These are phyloP conservation scores for Cocos nucifera DNA, from an alignment of 176 grass and related monocot species.

Conservation along the genomic window DNA sequence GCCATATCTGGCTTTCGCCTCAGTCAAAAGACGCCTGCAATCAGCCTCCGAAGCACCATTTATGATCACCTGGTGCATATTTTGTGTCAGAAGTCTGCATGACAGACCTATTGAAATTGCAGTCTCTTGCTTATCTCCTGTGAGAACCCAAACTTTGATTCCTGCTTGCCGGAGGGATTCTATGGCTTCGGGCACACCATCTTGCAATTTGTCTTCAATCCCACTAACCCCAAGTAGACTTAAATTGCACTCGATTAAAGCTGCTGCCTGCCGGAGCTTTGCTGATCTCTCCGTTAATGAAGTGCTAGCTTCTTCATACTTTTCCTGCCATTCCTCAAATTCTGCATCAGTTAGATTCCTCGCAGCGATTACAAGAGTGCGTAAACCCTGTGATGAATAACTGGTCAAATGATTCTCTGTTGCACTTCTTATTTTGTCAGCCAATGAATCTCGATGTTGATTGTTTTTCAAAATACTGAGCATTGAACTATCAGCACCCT, in stretches of 20 bases:
- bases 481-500: conserved; percentile 95
- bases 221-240: conserved; percentile 86
- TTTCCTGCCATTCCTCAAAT: conserved; percentile 82
- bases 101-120: conserved; percentile 97
- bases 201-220: conserved; percentile 97
- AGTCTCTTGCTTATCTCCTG: conserved; percentile 99
- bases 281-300: conserved; percentile 81
- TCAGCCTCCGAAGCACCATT: conserved; percentile 90
- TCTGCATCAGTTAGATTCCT: conserved; percentile 57
- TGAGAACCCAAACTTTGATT: conserved; percentile 98
- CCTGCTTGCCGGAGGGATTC: conserved; percentile 90
- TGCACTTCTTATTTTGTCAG: conserved; percentile 48
- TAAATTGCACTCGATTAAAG: conserved; percentile 76
- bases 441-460: conserved; percentile 25
- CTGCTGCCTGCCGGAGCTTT: conserved; percentile 85
- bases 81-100: conserved; percentile 68
- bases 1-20: conserved; percentile 67
- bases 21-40: conserved; percentile 64
- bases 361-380: conserved; percentile 79
- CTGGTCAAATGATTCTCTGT: conserved; percentile 59
- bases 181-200: conserved; percentile 96
- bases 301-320: conserved; percentile 92
- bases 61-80: conserved; percentile 73
- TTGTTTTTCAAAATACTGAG: conserved; percentile 60
- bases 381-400: conserved; percentile 80